Evolutionary conservation across 2,329 filamentous ascomycete species (phyloP).

Genomic region (Trichoderma atrobrunneum): DNA sequence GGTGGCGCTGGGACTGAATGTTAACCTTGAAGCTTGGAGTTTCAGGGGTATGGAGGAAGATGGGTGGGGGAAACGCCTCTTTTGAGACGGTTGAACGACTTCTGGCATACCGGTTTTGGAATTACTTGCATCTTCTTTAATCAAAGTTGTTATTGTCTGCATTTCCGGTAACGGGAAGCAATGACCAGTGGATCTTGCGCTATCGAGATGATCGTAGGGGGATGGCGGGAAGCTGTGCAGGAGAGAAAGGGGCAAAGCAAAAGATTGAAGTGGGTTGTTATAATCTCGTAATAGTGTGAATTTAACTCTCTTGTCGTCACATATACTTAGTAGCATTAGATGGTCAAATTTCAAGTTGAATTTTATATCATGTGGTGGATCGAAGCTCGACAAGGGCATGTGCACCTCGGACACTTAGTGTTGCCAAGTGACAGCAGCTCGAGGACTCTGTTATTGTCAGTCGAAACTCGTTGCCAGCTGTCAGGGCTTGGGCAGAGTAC

Average conservation of each 20-base stretch:
- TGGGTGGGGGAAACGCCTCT: background rate
- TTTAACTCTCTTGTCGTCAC: background rate
- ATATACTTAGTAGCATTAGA: background rate
- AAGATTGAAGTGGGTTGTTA: background rate
- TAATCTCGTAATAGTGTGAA: background rate
- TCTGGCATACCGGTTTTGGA: background rate
- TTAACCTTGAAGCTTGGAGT: background rate
- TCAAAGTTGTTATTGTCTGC: background rate
- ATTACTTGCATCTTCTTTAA: conserved; percentile 1
- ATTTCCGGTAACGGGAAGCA: background rate
- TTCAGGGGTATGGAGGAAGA: background rate
- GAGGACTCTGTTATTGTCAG: background rate
- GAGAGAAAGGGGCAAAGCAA: background rate
- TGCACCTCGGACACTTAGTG: background rate
- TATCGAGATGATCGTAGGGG: background rate
- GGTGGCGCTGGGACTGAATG: background rate
- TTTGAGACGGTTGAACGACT: background rate
- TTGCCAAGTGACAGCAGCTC: conserved; percentile 1
- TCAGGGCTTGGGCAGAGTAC: background rate
- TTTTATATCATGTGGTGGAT: background rate
- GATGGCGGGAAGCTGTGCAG: background rate
- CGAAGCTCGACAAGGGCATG: background rate
- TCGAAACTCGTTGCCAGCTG: conserved; percentile 1
- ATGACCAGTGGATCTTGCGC: background rate
- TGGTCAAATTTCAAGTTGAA: background rate